Base-by-base conservation (phyloP, 2,329 filamentous ascomycete species). In the Basipetospora chlamydospora region DNA sequence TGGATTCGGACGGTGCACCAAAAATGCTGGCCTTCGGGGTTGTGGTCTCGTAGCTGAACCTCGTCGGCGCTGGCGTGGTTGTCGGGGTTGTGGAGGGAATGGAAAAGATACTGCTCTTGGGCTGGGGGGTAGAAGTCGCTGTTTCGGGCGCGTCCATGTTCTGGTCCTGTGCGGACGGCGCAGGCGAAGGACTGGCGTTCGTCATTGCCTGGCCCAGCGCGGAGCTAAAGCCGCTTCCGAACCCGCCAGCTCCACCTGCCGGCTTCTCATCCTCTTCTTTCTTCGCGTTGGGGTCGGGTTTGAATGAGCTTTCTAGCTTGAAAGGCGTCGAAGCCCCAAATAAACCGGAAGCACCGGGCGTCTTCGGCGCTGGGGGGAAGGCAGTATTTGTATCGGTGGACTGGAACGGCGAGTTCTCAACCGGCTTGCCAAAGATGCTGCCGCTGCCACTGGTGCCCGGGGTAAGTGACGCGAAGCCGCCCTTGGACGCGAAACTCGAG, bases 261-360 rank as follows among this genome's bases (percentile, higher is more conserved):
- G 67, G 58, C 42, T 68, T 70, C 7, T 67, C 62, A 25, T 65
- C 56, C 39, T 78, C 72, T 17, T 80, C 67, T 41, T 72, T 74
- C 40, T 73, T 74, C 1, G 70, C 63, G 30, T 66, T 64, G 5
- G 70, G 66, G 44, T 82, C 77, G 7, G 66, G 64, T 47, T 76
- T 73, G 57, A 84, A 85, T 2, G 71, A 76, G 21, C 73, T 77
- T 26, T 69, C 67, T 12, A 84, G 60, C 45, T 80, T 78, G 57
- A 84, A 84, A 1, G 70, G 66, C 12, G 60, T 56, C n/a, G 64
- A 64, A 13, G 35, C 6, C 18, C 62, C 65, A 47, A 72, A 67
- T 6, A 42, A 51, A 35, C 39, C 47, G 39, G 30, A 30, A 13
- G 49, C 48, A 38, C 52, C 64, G 15, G 61, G 55, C 20, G 47